Percentiles rank a stretch among this genome's conserved stretches.
Conservation (phyloP, 2,329 filamentous ascomycete genomes). For the Podosphaera aphanis region DNA sequence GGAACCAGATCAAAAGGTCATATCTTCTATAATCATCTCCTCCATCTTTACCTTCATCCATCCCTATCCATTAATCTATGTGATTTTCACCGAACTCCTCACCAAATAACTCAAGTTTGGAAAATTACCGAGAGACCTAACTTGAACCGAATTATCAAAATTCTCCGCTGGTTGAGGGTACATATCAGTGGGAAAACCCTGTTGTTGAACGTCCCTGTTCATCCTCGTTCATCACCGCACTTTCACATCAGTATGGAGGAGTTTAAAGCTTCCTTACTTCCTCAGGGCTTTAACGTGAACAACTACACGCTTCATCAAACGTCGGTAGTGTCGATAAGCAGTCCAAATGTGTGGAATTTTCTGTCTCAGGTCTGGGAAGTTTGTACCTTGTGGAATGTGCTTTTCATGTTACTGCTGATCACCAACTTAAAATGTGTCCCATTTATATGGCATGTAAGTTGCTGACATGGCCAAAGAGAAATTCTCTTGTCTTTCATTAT, state of each 20-base stretch:
- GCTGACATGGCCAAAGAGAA: not conserved
- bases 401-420: slow-evolving; percentile 19
- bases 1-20: not conserved
- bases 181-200: not conserved
- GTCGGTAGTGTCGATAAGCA: not conserved
- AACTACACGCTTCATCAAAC: not conserved
- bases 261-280: not conserved
- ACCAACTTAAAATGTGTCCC: slow-evolving; percentile 34
- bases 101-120: not conserved
- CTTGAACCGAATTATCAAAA: not conserved
- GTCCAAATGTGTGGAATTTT: not conserved
- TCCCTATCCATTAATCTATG: not conserved
- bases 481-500: not conserved
- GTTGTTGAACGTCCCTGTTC: not conserved
- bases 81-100: not conserved
- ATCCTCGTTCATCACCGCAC: not conserved
- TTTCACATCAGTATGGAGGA: not conserved
- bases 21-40: not conserved
- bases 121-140: not conserved
- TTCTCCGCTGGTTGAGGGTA: not conserved
- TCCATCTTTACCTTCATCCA: not conserved
- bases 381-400: slow-evolving; percentile 15
- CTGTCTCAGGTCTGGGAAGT: slow-evolving; percentile 10
- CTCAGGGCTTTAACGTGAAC: not conserved
- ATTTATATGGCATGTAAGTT: slow-evolving; percentile 33